Evolutionary conservation across 495 filamentous ascomycete species (phyloP).

Genomic region (Tuber borchii): DNA sequence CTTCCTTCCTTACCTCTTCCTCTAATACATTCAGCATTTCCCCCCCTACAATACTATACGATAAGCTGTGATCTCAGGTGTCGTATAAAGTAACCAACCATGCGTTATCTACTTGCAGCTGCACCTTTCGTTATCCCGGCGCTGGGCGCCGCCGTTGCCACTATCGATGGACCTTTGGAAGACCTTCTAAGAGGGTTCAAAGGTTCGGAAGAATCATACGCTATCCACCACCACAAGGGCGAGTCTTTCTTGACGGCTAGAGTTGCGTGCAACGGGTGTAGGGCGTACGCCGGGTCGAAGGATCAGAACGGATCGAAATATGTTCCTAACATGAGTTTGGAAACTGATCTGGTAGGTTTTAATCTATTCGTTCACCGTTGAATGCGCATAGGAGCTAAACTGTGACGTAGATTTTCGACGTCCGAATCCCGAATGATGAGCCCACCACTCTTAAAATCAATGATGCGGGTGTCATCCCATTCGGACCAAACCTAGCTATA

Average conservation of each 20-base stretch:
- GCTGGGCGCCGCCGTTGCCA: conserved; percentile 19
- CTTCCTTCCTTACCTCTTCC: not conserved
- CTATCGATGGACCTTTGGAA: not conserved
- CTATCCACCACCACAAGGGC: not conserved
- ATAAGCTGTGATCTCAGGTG: not conserved
- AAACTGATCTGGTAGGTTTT: conserved; percentile 26
- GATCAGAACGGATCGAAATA: not conserved
- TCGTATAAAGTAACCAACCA: not conserved
- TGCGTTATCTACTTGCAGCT: conserved; percentile 10
- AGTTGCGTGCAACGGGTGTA: conserved; percentile 1
- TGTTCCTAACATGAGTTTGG: conserved; percentile 12
- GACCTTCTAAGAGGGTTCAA: not conserved
- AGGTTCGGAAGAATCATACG: not conserved
- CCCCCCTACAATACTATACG: not conserved
- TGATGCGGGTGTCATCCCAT: conserved; percentile 14
- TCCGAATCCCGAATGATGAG: conserved; percentile 7
- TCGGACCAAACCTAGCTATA: conserved; percentile 10
- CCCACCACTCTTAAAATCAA: conserved; percentile 26
- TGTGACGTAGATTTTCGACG: conserved; percentile 20
- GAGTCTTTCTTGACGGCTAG: conserved; percentile 2
- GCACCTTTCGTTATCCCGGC: conserved; percentile 24
- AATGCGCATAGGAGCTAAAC: conserved; percentile 2
- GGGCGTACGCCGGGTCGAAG: not conserved
- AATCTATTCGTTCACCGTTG: not conserved
- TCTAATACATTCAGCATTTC: not conserved